Conservation (phyloP, 495 filamentous ascomycete species). For the Achaetomiella virescens region DNA sequence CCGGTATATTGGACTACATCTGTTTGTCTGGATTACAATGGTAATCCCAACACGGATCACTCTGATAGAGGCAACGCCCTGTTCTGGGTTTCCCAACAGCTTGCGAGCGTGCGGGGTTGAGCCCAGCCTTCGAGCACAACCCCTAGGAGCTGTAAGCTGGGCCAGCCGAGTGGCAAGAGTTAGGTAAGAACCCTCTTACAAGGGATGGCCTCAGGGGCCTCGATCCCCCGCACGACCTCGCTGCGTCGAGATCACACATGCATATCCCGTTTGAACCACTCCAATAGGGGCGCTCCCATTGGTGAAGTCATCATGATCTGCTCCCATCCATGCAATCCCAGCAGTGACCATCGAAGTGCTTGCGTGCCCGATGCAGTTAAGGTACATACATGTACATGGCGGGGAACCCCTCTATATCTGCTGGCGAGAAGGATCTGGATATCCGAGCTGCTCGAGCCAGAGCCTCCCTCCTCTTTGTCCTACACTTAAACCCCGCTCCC, state of each 20-base stretch:
- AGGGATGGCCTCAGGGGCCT: neutral
- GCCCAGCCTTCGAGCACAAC: no score
- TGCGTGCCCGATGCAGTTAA: neutral
- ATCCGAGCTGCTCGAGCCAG: neutral
- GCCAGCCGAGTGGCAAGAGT: neutral
- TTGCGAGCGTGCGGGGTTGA: no score
- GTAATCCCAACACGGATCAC: no score
- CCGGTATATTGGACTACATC: no score
- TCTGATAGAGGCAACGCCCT: no score
- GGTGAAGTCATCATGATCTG: slow-evolving; percentile 23
- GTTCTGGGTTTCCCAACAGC: no score
- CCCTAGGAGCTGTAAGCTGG: no score
- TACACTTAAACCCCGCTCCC: slow-evolving; percentile 6
- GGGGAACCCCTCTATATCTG: neutral
- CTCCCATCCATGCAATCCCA: neutral
- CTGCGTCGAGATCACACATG: neutral
- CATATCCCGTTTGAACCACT: neutral
- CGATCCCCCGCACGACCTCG: neutral
- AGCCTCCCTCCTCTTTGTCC: slow-evolving; percentile 3
- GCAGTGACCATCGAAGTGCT: neutral
- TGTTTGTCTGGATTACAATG: no score
- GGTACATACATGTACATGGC: neutral
- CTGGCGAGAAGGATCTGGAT: neutral
- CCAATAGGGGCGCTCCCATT: slow-evolving; percentile 8
- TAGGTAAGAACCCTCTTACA: neutral